Evolutionary conservation across 2,329 filamentous ascomycete genomes (phyloP).

Genomic region (Verticillium zaregamsianum): DNA sequence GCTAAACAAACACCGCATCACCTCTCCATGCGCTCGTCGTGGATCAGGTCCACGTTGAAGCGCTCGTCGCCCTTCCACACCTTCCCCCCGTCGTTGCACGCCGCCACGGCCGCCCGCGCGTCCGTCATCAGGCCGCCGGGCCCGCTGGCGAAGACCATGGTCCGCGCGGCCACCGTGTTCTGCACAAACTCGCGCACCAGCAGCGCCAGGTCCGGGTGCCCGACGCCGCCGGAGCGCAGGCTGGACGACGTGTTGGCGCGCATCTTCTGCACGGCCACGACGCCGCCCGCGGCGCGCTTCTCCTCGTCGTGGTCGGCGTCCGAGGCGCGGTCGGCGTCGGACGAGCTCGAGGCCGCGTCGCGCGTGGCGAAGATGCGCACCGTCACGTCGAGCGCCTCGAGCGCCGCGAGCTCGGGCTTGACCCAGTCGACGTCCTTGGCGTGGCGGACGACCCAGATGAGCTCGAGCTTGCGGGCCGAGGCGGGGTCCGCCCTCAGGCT

Average conservation of each 20-base stretch:
- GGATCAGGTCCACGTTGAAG: conserved; percentile 51
- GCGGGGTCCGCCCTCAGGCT: conserved; percentile 11
- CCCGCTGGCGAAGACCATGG: conserved; percentile 56
- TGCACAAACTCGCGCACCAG: conserved; percentile 46
- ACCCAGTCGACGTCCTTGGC: conserved; percentile 55
- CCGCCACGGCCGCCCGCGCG: conserved; percentile 48
- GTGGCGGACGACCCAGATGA: conserved; percentile 62
- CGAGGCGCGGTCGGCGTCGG: conserved; percentile 5
- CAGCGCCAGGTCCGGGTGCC: conserved; percentile 40
- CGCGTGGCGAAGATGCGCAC: conserved; percentile 59
- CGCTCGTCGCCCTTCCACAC: conserved; percentile 56
- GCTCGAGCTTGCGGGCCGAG: conserved; percentile 43
- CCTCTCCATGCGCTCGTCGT: conserved; percentile 57
- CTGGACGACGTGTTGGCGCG: neutral
- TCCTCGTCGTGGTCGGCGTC: conserved; percentile 10
- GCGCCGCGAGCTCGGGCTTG: conserved; percentile 45
- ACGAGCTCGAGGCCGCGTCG: conserved; percentile 27
- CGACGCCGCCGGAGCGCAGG: neutral
- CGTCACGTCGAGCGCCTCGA: conserved; percentile 42
- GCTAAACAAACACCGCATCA: conserved; percentile 14
- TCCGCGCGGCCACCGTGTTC: conserved; percentile 41
- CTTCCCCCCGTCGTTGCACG: conserved; percentile 43
- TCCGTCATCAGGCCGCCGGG: conserved; percentile 58
- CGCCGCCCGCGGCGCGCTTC: conserved; percentile 16
- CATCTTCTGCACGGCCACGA: conserved; percentile 5